Evolutionary conservation across 2,329 filamentous ascomycete species (phyloP), one percentile per base, ranked within the genome.

Genomic region (Fusarium miscanthi): DNA sequence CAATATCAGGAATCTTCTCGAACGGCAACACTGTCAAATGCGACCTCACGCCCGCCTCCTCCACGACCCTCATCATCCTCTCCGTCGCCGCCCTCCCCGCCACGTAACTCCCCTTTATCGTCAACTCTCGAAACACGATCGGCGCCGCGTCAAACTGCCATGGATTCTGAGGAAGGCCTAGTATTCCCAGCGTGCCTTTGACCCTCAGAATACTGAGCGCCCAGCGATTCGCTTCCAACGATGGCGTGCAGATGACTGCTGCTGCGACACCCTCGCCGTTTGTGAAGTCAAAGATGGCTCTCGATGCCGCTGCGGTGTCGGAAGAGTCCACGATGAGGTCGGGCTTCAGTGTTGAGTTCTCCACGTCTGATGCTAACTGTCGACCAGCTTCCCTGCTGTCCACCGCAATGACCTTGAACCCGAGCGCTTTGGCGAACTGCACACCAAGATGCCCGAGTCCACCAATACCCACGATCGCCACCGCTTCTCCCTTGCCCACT

Each of bases 361-460:
- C 49, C 37, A 65, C 21, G 33, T 65, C 43, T 12, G 41, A 45
- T 43, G 60, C 60, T 31, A 65, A 14, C 16, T 65, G 27, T 45
- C 60, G 46, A 8, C 63, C 63, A 43, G 63, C 63, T 35, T 66
- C 37, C 58, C 63, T 65, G n/a, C 49, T 66, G 25, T 66, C 63
- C 14, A 43, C 60, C 6, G 63, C 63, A 13, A 66, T 17, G 7
- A 54, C 45, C 8, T 23, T 30, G 42, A 65, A 66, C 8, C 63
- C 63, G 5, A 65, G 60, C 9, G 59, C 63, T 35, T 66, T 66
- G 9, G 37, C 37, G 12, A 66, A 65, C 8, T 66, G 63, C 14
- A 66, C 19, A 12, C 63, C 63, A 3, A 66, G 25, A n/a, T 66
- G 63, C 4, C 63, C 63, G 0, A 66, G 42, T 3, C 63, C 63